Percentiles rank a stretch among this genome's conserved stretches.
Conservation (phyloP, 805 yeast species). For the Candida nanaspora region DNA sequence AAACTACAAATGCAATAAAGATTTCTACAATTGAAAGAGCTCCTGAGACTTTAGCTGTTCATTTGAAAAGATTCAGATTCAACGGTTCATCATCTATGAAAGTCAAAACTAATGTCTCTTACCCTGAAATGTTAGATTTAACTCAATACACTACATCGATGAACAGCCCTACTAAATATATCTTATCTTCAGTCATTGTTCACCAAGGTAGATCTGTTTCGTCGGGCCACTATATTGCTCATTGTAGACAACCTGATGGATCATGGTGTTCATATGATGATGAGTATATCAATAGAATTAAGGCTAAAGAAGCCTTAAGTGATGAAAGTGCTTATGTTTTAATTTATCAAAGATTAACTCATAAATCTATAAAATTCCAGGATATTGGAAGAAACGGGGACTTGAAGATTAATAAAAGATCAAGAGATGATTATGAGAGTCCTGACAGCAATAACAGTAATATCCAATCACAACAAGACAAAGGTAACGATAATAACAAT, state of each 20-base stretch:
- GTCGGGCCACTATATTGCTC: conserved; percentile 89
- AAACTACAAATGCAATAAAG: conserved; percentile 71
- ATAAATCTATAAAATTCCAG: conserved; percentile 28
- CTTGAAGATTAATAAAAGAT: not conserved
- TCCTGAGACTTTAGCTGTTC: conserved; percentile 84
- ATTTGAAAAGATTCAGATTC: conserved; percentile 86
- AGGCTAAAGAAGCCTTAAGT: conserved; percentile 65
- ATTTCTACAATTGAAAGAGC: conserved; percentile 67
- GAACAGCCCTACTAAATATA: conserved; percentile 51
- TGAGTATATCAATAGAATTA: conserved; percentile 70
- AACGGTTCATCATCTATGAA: conserved; percentile 71
- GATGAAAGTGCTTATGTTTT: conserved; percentile 90
- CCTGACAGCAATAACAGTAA: not conserved
- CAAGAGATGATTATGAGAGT: not conserved
- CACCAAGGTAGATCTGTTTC: conserved; percentile 92
- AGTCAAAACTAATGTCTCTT: conserved; percentile 79
- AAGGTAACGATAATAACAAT: not conserved
- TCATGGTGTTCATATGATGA: conserved; percentile 94
- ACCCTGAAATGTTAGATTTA: conserved; percentile 71
- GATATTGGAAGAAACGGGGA: not conserved
- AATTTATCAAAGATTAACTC: conserved; percentile 72
- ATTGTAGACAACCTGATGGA: conserved; percentile 87
- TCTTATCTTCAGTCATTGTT: conserved; percentile 75
- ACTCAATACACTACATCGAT: conserved; percentile 47
- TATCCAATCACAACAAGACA: no score